Conservation (phyloP, 2,329 filamentous ascomycete genomes). For the Aspergillus sp. region DNA sequence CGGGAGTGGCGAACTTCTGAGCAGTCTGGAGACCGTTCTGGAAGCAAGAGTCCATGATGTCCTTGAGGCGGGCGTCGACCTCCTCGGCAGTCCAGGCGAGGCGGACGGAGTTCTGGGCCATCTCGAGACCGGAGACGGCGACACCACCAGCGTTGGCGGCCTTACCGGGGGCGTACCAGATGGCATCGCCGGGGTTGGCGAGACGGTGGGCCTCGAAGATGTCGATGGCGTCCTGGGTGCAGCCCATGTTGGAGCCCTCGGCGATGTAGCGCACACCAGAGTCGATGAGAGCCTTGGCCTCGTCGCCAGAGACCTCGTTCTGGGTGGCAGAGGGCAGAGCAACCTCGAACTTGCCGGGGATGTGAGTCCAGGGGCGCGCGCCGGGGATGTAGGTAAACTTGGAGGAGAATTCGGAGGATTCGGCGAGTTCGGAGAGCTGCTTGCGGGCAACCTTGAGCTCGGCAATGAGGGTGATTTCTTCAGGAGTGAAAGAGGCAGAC, state of each 20-base stretch:
- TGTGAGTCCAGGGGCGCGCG: slow-evolving; percentile 87
- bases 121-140: slow-evolving; percentile 94
- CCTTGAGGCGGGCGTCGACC: slow-evolving; percentile 87
- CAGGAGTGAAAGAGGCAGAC: slow-evolving; percentile 69
- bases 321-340: slow-evolving; percentile 92
- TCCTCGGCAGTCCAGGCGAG: slow-evolving; percentile 84
- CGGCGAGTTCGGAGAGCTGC: slow-evolving; percentile 71
- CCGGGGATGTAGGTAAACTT: slow-evolving; percentile 85
- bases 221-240: slow-evolving; percentile 92
- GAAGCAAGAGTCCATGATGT: slow-evolving; percentile 94
- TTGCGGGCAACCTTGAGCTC: slow-evolving; percentile 83
- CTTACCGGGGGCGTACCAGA: slow-evolving; percentile 98
- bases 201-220: slow-evolving; percentile 78
- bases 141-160: slow-evolving; percentile 97
- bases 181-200: slow-evolving; percentile 64
- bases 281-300: slow-evolving; percentile 78
- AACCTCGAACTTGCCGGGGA: slow-evolving; percentile 77
- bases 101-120: slow-evolving; percentile 95
- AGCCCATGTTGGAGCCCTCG: slow-evolving; percentile 99
- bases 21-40: slow-evolving; percentile 84
- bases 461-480: slow-evolving; percentile 77
- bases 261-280: slow-evolving; percentile 82
- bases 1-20: slow-evolving; percentile 77
- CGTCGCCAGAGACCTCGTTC: slow-evolving; percentile 93
- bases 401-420: slow-evolving; percentile 54